These are phyloP conservation scores for Corchorus olitorius DNA, from an alignment of 345 rosid genomes.

Conservation along the genomic window DNA sequence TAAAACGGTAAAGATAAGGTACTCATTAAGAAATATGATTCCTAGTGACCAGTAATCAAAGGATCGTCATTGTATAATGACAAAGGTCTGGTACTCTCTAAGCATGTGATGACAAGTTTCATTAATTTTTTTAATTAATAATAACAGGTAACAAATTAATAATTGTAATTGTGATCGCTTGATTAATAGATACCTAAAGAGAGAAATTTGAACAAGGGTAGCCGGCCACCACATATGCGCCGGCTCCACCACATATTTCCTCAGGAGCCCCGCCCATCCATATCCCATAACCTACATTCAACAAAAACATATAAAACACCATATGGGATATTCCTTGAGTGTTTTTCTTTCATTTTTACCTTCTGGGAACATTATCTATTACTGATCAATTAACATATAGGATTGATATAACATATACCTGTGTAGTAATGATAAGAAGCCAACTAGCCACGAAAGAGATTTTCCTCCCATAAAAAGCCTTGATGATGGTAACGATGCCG, in stretches of 20 bases:
- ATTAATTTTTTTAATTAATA: no score
- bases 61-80: no score
- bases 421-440: conserved; percentile 63
- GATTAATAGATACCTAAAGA: conserved; percentile 43
- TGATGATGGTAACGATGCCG: conserved; percentile 53
- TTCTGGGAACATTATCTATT: no score
- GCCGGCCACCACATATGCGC: conserved; percentile 79
- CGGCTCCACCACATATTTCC: conserved; percentile 65
- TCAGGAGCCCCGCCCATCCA: conserved; percentile 73
- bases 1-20: no score
- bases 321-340: no score
- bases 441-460: conserved; percentile 62
- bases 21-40: no score
- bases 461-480: conserved; percentile 54
- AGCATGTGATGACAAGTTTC: no score
- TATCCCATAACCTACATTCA: conserved; percentile 55
- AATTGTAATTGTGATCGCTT: no score
- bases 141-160: no score
- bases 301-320: background rate
- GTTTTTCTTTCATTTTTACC: background rate
- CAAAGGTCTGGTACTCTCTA: no score
- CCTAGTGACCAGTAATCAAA: no score
- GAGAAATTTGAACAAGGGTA: conserved; percentile 62
- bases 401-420: conserved; percentile 30
- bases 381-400: no score